Percentiles rank a stretch among this genome's conserved stretches.
Evolutionary conservation across 768 basidiomycete species (phyloP).

Genomic region (Lentinula sp.): DNA sequence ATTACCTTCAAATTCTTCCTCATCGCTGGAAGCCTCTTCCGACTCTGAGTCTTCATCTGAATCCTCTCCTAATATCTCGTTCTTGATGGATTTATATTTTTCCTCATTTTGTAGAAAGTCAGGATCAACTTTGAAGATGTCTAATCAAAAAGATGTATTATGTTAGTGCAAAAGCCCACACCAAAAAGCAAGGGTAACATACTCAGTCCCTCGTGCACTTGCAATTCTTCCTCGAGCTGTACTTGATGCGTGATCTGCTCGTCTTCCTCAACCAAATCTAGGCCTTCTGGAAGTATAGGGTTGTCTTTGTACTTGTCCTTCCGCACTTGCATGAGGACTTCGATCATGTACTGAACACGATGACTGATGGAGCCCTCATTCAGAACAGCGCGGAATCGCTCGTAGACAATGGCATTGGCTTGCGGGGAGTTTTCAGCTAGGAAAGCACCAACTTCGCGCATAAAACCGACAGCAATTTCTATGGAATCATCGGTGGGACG

Average conservation of each 20-base stretch:
- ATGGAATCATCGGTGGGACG: constrained; percentile 96
- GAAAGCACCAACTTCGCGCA: constrained; percentile 95
- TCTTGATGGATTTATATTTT: constrained; percentile 86
- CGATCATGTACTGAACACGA: constrained; percentile 98
- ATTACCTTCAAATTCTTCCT: constrained; percentile 45
- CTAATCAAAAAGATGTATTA: constrained; percentile 31
- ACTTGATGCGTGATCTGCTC: constrained; percentile 97
- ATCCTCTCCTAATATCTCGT: constrained; percentile 89
- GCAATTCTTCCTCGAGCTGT: constrained; percentile 86
- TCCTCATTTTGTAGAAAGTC: constrained; percentile 89
- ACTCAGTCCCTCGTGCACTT: constrained; percentile 94
- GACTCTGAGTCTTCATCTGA: constrained; percentile 69
- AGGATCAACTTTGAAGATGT: constrained; percentile 93
- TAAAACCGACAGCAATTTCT: constrained; percentile 97
- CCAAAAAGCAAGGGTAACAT: constrained; percentile 25
- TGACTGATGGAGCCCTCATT: constrained; percentile 96
- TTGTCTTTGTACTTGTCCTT: constrained; percentile 99
- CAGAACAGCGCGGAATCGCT: constrained; percentile 93
- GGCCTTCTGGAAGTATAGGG: constrained; percentile 86
- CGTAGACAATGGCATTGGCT: constrained; percentile 90
- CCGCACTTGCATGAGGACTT: constrained; percentile 97
- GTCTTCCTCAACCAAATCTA: constrained; percentile 96
- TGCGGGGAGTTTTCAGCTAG: constrained; percentile 91
- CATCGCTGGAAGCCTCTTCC: constrained; percentile 60
- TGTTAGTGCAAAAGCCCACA: background rate